Evolutionary conservation across 2,329 filamentous ascomycete genomes (phyloP).

Genomic region (Fusarium bulbicola): DNA sequence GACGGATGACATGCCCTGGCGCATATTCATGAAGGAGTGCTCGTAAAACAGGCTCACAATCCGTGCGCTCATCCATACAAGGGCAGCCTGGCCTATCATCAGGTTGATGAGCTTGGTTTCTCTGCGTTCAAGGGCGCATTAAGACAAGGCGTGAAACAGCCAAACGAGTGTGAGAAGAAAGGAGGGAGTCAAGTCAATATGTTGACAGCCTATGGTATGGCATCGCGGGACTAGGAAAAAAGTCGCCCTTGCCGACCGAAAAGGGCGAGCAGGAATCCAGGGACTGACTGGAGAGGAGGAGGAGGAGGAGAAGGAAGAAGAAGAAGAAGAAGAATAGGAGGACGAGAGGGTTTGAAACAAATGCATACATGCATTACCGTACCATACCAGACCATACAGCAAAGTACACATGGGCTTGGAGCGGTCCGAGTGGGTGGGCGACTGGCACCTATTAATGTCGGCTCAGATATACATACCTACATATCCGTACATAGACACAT

Average conservation of each 20-base stretch:
- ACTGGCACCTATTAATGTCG: conserved; percentile 43
- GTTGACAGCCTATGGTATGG: conserved; percentile 40
- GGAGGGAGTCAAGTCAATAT: conserved; percentile 8
- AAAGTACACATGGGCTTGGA: conserved; percentile 23
- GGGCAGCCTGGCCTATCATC: conserved; percentile 41
- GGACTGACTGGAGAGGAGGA: neutral
- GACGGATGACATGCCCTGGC: conserved; percentile 26
- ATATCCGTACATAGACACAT: neutral
- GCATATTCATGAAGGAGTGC: conserved; percentile 37
- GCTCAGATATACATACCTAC: conserved; percentile 14
- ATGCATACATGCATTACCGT: conserved; percentile 1
- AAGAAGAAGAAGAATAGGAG: conserved; percentile 2
- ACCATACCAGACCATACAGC: neutral
- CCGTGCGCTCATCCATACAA: conserved; percentile 37
- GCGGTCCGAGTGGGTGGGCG: conserved; percentile 37
- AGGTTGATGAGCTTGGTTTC: conserved; percentile 22
- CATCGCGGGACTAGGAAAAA: conserved; percentile 33
- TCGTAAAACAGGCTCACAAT: conserved; percentile 37
- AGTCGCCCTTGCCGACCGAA: conserved; percentile 35
- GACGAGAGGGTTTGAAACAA: conserved; percentile 43
- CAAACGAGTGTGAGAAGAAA: conserved; percentile 38
- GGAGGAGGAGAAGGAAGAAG: neutral
- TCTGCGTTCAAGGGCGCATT: conserved; percentile 16
- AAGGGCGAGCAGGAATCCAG: conserved; percentile 36
- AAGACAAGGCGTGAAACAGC: conserved; percentile 23